phyloP scores from a whole-genome alignment of 352 stramenopile species.

The Pythium brachiatum region DNA sequence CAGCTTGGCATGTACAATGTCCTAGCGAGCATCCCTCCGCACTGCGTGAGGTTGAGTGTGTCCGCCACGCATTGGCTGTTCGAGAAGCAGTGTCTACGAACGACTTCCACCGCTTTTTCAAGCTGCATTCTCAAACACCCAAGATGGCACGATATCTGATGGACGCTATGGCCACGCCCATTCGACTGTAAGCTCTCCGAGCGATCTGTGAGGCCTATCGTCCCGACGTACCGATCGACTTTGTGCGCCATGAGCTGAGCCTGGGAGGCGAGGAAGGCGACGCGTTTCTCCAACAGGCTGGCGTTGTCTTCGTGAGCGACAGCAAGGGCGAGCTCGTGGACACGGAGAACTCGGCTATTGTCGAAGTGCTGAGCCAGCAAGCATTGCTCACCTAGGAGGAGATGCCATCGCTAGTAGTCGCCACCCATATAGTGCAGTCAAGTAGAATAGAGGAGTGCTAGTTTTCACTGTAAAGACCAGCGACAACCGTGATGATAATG shows the following conservation, averaged over 20 bases:
- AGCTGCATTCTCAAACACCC: conserved; percentile 80
- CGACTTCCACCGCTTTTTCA: conserved; percentile 88
- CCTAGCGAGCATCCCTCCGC: conserved; percentile 50
- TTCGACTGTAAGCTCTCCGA: conserved; percentile 76
- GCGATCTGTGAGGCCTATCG: conserved; percentile 87
- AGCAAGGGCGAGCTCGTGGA: conserved; percentile 62
- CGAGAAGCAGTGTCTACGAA: conserved; percentile 80
- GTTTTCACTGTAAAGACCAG: no score
- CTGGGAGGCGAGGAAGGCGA: conserved; percentile 68
- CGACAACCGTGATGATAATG: not conserved
- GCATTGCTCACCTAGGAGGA: conserved; percentile 87
- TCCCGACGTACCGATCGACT: conserved; percentile 67
- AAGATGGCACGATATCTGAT: conserved; percentile 91
- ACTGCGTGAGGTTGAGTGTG: conserved; percentile 48
- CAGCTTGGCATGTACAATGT: conserved; percentile 86
- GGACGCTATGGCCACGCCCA: conserved; percentile 80
- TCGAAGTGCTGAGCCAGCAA: conserved; percentile 74
- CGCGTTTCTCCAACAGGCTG: conserved; percentile 71
- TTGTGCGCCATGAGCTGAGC: conserved; percentile 69
- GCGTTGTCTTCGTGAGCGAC: conserved; percentile 61
- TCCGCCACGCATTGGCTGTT: conserved; percentile 74
- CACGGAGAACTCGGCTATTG: conserved; percentile 80
- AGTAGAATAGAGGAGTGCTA: not conserved
- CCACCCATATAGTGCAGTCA: not conserved
- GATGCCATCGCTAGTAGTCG: not conserved